A percentile compares a stretch with the other conserved stretches of the same genome.
phyloP scores from a whole-genome alignment of 768 basidiomycete genomes.

The Brasilioporus rufonigricans region DNA sequence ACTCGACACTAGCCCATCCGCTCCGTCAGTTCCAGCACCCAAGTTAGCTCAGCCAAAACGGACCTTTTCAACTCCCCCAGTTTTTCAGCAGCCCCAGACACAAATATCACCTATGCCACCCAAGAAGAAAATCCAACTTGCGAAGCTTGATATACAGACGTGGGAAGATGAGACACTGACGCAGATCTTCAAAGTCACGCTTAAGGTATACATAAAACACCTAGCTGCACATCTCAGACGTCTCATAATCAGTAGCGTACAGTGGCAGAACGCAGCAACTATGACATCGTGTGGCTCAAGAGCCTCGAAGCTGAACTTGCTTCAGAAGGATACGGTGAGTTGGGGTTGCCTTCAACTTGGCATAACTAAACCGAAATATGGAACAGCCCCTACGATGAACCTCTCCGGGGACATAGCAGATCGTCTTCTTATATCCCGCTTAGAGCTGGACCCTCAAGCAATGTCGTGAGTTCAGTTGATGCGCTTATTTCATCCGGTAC shows the following conservation, averaged over 20 bases:
- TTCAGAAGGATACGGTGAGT: conserved; percentile 51
- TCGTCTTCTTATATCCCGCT: conserved; percentile 76
- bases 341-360: not conserved
- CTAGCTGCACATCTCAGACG: not conserved
- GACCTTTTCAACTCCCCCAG: conserved; percentile 19
- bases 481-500: not conserved
- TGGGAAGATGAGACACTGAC: conserved; percentile 79
- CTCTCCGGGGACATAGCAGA: conserved; percentile 65
- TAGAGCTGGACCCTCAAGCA: conserved; percentile 71
- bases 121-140: conserved; percentile 47
- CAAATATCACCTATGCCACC: conserved; percentile 34
- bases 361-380: conserved; percentile 1
- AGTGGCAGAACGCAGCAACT: conserved; percentile 56
- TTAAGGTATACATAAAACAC: conserved; percentile 55
- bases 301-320: conserved; percentile 63
- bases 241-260: conserved; percentile 42
- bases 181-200: conserved; percentile 71
- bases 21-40: conserved; percentile 28
- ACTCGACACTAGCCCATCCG: conserved; percentile 9
- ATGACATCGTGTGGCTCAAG: conserved; percentile 84
- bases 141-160: conserved; percentile 49
- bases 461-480: conserved; percentile 56
- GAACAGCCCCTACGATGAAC: conserved; percentile 36
- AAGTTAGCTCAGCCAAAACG: conserved; percentile 38
- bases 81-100: conserved; percentile 24